Base-by-base conservation (phyloP, 2,329 filamentous ascomycete species). In the Tolypocladium tropicale region DNA sequence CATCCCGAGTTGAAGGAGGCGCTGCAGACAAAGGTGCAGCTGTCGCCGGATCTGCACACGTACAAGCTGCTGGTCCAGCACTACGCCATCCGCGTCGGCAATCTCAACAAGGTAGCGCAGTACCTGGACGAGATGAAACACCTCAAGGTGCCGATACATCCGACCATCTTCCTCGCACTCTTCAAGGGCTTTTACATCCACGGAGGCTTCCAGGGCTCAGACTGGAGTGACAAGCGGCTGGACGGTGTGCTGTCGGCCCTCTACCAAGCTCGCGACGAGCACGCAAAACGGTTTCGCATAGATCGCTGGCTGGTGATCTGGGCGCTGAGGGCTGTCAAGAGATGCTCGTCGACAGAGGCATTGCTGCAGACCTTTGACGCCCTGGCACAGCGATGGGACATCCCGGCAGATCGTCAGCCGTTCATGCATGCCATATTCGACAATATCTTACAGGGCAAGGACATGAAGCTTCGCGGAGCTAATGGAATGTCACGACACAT, bases 101-200 rank as follows among this genome's bases (percentile, higher is more conserved):
- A 95, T 60, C 76, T 96, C 25, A 74, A 83, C 43, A 83, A 83
- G 59, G 83, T 95, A 14, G 81, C 83, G 12, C 79, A 83, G 52
- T 81, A 90, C 49, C 74, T 99, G 25, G 80, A 83, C 51, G 93
- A 97, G 68, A 96, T 96, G 90, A 82, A 81, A 56, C 72, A 75
- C 39, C 84, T 85, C 61, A 73, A 78, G 3, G 76, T 95, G 4
- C 81, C 84, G 0, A 74, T 93, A 18, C 84, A 93, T 58, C 88
- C 87, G 6, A 81, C 86, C 56, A 81, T 95, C 28, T 96, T 93
- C 65, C 76, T 94, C 39, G 79, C 87, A 9, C 76, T 97, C 4
- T 89, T 97, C 72, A 86, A 90, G 63, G 91, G 89, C 0, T 99
- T 97, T 66, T 78, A 80, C 34, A 70, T 75, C 2, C 86, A 96